Conservation (phyloP, 805 yeast genomes). For the Blastobotrys robertii region DNA sequence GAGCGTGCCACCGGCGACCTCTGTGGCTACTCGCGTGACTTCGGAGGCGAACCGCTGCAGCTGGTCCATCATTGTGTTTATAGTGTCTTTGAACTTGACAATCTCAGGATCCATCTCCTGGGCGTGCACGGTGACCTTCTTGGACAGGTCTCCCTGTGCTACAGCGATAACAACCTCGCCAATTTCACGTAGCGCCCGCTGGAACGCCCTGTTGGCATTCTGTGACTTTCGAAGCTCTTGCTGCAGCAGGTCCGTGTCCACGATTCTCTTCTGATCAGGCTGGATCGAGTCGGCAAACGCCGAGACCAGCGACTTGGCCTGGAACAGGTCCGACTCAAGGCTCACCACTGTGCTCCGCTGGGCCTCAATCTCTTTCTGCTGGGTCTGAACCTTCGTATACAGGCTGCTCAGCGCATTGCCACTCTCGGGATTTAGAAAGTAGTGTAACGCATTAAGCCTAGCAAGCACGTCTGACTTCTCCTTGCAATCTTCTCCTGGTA, state of each 20-base stretch:
- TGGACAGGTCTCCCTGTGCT: conserved; percentile 79
- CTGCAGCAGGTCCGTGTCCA: conserved; percentile 25
- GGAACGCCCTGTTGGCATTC: conserved; percentile 55
- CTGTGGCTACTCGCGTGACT: conserved; percentile 79
- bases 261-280: conserved; percentile 21
- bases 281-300: conserved; percentile 24
- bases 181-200: conserved; percentile 63
- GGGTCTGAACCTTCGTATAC: conserved; percentile 25
- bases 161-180: conserved; percentile 84
- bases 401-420: conserved; percentile 7
- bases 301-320: conserved; percentile 27
- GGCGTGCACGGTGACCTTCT: conserved; percentile 64
- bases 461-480: no score
- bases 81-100: conserved; percentile 66
- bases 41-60: conserved; percentile 71
- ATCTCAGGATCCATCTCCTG: conserved; percentile 73
- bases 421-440: no score
- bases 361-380: conserved; percentile 27
- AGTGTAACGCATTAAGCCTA: no score
- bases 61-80: conserved; percentile 85
- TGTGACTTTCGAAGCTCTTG: conserved; percentile 32
- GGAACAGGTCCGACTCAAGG: conserved; percentile 24
- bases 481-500: no score
- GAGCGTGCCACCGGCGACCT: conserved; percentile 80
- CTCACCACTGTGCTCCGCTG: conserved; percentile 26